phyloP scores from a whole-genome alignment of 257 asterid genomes.

The Apocynum venetum region DNA sequence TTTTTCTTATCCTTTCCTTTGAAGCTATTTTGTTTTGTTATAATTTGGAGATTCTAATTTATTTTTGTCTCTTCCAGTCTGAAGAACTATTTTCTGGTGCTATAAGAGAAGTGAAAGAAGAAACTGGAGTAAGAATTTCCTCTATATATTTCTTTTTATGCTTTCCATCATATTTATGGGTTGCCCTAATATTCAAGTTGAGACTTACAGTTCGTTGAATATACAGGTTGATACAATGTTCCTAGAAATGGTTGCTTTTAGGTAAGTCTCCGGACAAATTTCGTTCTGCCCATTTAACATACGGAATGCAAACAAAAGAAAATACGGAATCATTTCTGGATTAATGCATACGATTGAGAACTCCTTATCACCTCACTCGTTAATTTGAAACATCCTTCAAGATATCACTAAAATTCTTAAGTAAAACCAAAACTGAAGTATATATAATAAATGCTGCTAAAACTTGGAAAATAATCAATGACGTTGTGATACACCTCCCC shows the following conservation, averaged over 20 bases:
- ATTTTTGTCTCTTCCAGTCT: conserved; percentile 10
- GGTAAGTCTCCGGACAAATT: neutral
- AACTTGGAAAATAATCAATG: too few relatives aligned
- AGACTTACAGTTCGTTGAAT: neutral
- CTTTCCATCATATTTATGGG: too few relatives aligned
- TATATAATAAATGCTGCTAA: too few relatives aligned
- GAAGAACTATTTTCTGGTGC: conserved; percentile 41
- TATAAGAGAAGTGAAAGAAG: conserved; percentile 44
- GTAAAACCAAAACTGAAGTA: too few relatives aligned
- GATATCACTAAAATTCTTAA: too few relatives aligned
- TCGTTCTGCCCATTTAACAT: neutral
- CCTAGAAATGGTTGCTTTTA: conserved; percentile 10
- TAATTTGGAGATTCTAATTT: neutral
- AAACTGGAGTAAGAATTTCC: conserved; percentile 32
- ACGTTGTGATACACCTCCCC: too few relatives aligned
- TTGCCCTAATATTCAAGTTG: neutral
- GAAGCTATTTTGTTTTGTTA: neutral
- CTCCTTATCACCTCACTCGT: too few relatives aligned
- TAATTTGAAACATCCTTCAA: too few relatives aligned
- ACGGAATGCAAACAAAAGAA: too few relatives aligned
- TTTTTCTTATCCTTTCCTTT: too few relatives aligned
- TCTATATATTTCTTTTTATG: neutral
- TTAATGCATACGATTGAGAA: too few relatives aligned
- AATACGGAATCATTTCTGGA: too few relatives aligned
- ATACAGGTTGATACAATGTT: conserved; percentile 10